Percentiles rank a stretch among this genome's conserved stretches.
phyloP scores from a whole-genome alignment of 2,329 filamentous ascomycete genomes.

The Monilinia fructicola region DNA sequence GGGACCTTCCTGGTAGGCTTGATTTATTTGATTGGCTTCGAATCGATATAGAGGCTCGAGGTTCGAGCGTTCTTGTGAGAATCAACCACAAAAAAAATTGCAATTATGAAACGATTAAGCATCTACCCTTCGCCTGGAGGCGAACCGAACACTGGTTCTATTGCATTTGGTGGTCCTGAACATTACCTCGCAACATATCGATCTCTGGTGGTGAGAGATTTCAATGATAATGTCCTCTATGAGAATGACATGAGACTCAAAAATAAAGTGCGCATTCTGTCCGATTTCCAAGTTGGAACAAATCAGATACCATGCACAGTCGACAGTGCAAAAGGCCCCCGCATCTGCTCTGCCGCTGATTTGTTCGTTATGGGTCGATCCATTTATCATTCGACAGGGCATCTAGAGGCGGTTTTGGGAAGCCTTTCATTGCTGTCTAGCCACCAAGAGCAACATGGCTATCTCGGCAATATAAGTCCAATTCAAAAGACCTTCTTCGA shows the following conservation, averaged over 20 bases:
- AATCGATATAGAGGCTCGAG: constrained; percentile 7
- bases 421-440: constrained; percentile 10
- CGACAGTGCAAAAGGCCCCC: constrained; percentile 14
- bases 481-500: constrained; percentile 15
- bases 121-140: constrained; percentile 2
- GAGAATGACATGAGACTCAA: constrained; percentile 10
- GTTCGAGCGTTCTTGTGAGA: constrained; percentile 6
- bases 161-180: constrained; percentile 8
- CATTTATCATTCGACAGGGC: constrained; percentile 6
- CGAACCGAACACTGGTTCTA: constrained; percentile 2
- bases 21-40: constrained; percentile 15
- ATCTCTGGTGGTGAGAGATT: constrained; percentile 8
- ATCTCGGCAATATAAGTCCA: constrained; percentile 13
- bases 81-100: not conserved
- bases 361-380: constrained; percentile 11
- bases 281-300: constrained; percentile 13
- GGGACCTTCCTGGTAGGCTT: not conserved
- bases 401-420: constrained; percentile 9
- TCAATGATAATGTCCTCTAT: constrained; percentile 2
- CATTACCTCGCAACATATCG: constrained; percentile 16
- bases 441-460: not conserved
- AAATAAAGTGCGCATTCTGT: not conserved
- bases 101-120: not conserved
- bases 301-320: constrained; percentile 15
- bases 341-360: constrained; percentile 12